These are phyloP conservation scores for Acanthamoeba lenticulata DNA, from an alignment of 208 protist species.

Conservation along the genomic window DNA sequence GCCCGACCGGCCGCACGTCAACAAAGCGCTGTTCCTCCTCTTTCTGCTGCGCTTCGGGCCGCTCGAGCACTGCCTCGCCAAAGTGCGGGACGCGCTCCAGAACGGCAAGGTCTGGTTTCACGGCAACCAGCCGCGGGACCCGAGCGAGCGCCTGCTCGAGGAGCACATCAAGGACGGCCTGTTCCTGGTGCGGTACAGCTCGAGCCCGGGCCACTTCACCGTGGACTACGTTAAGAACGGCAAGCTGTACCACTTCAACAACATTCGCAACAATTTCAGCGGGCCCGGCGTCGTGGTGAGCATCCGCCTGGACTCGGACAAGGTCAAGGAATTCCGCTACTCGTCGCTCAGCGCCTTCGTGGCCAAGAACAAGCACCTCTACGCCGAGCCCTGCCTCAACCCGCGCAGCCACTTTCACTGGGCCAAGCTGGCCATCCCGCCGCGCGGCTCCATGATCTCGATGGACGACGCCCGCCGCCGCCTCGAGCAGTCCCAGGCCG, in stretches of 20 bases:
- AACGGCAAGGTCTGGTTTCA: conserved; percentile 53
- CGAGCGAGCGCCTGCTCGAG: not conserved
- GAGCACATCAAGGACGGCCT: conserved; percentile 31
- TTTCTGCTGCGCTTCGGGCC: conserved; percentile 36
- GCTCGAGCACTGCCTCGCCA: conserved; percentile 7
- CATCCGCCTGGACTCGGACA: conserved; percentile 14
- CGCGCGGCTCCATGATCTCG: not conserved
- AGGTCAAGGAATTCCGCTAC: conserved; percentile 24
- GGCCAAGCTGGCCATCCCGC: conserved; percentile 11
- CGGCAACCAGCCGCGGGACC: conserved; percentile 3
- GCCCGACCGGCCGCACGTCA: conserved; percentile 2
- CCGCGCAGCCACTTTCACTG: conserved; percentile 11
- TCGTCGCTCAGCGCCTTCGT: conserved; percentile 34
- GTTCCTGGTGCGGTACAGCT: conserved; percentile 54
- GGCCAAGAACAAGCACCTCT: conserved; percentile 45
- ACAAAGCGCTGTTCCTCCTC: not conserved
- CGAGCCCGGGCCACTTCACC: not conserved
- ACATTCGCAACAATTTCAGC: conserved; percentile 30
- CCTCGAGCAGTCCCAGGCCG: not conserved
- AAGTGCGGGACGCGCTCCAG: not conserved
- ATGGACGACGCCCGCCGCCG: not conserved
- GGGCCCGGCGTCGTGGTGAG: not conserved
- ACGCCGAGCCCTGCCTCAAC: conserved; percentile 35
- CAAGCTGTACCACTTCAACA: conserved; percentile 63
- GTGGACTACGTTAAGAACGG: conserved; percentile 48